Conservation (phyloP, 495 filamentous ascomycete species). For the Penicillium turbatum region DNA sequence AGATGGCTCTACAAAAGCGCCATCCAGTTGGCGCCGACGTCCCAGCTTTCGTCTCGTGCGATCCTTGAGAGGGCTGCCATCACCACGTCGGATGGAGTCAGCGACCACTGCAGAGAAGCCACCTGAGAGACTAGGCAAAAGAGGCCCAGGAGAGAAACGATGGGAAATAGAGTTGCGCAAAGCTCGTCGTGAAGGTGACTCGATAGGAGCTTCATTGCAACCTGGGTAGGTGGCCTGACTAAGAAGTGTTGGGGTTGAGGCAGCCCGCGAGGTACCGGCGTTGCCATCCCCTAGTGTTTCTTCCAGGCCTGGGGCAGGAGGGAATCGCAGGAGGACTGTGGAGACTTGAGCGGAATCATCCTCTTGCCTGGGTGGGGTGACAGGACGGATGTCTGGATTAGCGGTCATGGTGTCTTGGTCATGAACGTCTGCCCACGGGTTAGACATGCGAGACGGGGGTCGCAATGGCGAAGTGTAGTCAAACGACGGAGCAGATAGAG, state of each 20-base stretch:
- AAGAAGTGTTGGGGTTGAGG: slow-evolving; percentile 14
- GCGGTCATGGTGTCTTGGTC: slow-evolving; percentile 14
- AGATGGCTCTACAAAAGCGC: slow-evolving; percentile 23
- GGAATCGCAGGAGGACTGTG: slow-evolving; percentile 40
- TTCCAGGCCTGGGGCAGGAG: slow-evolving; percentile 33
- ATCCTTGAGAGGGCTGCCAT: slow-evolving; percentile 38
- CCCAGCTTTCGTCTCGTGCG: slow-evolving; percentile 22
- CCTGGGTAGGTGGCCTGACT: slow-evolving; percentile 12
- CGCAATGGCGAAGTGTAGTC: slow-evolving; percentile 31
- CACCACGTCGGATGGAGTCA: slow-evolving; percentile 55
- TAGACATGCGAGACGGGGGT: slow-evolving; percentile 36
- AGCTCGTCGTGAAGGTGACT: slow-evolving; percentile 33
- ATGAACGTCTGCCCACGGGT: slow-evolving; percentile 38
- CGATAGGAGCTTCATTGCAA: slow-evolving; percentile 24
- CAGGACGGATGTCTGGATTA: slow-evolving; percentile 26
- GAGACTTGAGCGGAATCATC: slow-evolving; percentile 20
- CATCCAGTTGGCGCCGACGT: slow-evolving; percentile 29
- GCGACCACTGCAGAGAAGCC: slow-evolving; percentile 58
- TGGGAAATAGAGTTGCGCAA: slow-evolving; percentile 38
- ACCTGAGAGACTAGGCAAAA: slow-evolving; percentile 46
- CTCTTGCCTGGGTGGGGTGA: slow-evolving; percentile 26
- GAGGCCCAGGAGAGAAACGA: slow-evolving; percentile 39
- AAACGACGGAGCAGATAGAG: slow-evolving; percentile 27
- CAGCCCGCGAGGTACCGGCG: slow-evolving; percentile 11
- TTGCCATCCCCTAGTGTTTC: slow-evolving; percentile 13